A percentile compares a stretch with the other conserved stretches of the same genome.
Evolutionary conservation across 306 rosid genomes (phyloP).

Genomic region (Notholithocarpus densiflorus): DNA sequence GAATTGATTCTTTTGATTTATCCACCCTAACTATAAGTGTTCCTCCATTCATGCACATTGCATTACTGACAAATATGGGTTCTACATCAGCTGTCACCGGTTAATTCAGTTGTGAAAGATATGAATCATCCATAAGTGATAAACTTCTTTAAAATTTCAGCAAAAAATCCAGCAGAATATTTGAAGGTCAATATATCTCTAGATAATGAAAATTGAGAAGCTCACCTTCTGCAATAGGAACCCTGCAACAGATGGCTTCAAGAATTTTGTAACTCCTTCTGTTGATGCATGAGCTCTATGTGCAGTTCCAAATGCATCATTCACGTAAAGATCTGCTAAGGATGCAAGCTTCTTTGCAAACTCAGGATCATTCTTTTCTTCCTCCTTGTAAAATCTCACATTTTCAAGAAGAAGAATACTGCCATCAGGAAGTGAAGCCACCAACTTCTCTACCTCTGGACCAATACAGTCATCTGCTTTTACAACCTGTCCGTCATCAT

Average conservation of each 20-base stretch:
- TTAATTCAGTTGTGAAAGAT: neutral
- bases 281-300: conserved; percentile 99
- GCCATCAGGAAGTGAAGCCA: conserved; percentile 81
- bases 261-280: conserved; percentile 94
- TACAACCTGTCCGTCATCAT: conserved; percentile 55
- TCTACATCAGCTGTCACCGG: neutral
- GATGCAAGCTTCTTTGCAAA: conserved; percentile 94
- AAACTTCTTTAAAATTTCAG: conserved; percentile 1
- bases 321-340: conserved; percentile 87
- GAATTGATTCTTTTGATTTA: conserved; percentile 1
- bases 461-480: conserved; percentile 95
- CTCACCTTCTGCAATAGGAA: conserved; percentile 95
- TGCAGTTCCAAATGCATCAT: conserved; percentile 98
- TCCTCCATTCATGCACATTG: neutral
- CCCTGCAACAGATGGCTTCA: conserved; percentile 98
- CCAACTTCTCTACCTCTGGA: conserved; percentile 87
- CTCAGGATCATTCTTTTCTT: conserved; percentile 95
- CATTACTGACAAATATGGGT: neutral
- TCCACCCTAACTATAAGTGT: neutral
- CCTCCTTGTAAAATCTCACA: conserved; percentile 97
- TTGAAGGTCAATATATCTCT: neutral
- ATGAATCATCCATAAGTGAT: neutral
- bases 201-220: conserved; percentile 2
- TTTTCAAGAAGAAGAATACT: conserved; percentile 94
- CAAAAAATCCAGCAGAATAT: neutral